Evolutionary conservation across 78 protist genomes (phyloP), one percentile per base, ranked within the genome.

Genomic region (Speleostelium caveatum): DNA sequence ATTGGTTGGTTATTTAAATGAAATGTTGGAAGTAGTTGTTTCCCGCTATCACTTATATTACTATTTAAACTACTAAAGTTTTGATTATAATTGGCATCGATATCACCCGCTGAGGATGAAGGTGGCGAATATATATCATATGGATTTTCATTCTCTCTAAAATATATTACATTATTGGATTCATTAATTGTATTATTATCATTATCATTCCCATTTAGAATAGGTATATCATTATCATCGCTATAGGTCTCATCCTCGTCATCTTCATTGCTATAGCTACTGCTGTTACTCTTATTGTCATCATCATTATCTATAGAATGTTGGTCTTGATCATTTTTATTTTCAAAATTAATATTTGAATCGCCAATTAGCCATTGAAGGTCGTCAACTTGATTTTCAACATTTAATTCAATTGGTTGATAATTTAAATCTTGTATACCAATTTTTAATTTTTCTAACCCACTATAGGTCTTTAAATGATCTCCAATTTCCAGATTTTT

Each of bases 41-140:
- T 45, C 10, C n/a, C 6, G 6, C 53, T 45, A 14, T 14, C 6
- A 45, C n/a, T 14, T 6, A 14, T 45, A 14, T 45, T 6, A 45
- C n/a, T 14, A 10, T 45, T 14, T 45, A 14, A 10, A 45, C 10
- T 6, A 14, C n/a, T 14, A 45, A 45, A 10, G 6, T 6, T 45
- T 45, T 45, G 53, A 10, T 45, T 14, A 45, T 10, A 14, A 10
- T 45, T 10, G n/a, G 10, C 6, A 45, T 45, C 53, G 10, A 45
- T 45, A 45, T 45, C 53, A 45, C 53, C 53, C n/a, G n/a, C n/a
- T 14, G 6, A 14, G 10, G 53, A 45, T 14, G 53, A 45, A 14
- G 71, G 71, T 63, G 71, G 71, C 2, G 71, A 63, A 35, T 63
- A 63, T 21, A 63, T 63, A 63, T 63, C 71, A 63, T 28, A 63